Percentiles rank a stretch among this genome's conserved stretches.
phyloP scores from a whole-genome alignment of 1,284 basidiomycete species.

The Ganoderma boninense region DNA sequence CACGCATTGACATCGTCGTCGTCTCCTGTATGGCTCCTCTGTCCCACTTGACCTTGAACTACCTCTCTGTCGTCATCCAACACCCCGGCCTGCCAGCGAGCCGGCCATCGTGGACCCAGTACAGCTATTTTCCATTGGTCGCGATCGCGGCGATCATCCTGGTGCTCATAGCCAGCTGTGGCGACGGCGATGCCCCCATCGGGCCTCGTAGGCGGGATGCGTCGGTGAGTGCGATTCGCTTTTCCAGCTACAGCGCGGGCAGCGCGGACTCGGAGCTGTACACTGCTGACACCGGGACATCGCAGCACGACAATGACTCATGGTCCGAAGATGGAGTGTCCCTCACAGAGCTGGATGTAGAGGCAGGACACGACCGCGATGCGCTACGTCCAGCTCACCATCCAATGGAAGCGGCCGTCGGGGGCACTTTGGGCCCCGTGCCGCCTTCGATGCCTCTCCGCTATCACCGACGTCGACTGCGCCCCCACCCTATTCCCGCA shows the following conservation, averaged over 20 bases:
- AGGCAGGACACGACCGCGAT: no score
- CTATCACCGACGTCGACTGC: neutral
- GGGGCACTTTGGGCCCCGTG: neutral
- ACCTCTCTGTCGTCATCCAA: neutral
- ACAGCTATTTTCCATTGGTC: neutral
- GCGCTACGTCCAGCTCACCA: neutral
- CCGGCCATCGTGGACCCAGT: neutral
- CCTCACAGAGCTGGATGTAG: neutral
- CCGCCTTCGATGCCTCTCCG: neutral
- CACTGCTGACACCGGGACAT: no score
- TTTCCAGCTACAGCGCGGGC: no score
- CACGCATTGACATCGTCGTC: neutral
- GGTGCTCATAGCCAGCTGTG: neutral
- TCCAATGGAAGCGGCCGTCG: neutral
- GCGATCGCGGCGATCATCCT: neutral
- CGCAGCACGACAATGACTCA: neutral
- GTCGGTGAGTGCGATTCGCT: neutral
- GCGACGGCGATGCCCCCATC: neutral
- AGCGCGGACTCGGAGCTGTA: no score
- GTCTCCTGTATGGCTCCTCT: neutral
- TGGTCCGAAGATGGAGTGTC: neutral
- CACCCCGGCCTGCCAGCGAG: neutral
- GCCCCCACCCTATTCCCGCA: slow-evolving; percentile 1
- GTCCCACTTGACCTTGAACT: neutral
- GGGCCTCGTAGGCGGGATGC: neutral